These are phyloP conservation scores for Parasitella parasitica DNA, from an alignment of 371 early-diverging fungal species.

Conservation along the genomic window DNA sequence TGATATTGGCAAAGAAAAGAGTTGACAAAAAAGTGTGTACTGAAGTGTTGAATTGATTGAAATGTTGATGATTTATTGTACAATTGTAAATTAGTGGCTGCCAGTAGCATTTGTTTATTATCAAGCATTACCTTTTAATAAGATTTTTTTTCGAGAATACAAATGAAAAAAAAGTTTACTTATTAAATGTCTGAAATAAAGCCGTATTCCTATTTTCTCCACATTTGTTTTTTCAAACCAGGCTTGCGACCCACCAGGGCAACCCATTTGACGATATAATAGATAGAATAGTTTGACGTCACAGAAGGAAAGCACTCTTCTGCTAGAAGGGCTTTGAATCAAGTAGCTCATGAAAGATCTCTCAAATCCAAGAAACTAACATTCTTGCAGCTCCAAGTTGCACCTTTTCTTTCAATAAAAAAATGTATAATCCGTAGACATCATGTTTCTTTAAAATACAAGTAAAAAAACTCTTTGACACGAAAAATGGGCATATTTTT, in stretches of 20 bases:
- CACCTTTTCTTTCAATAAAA: too few relatives aligned
- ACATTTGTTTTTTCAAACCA: background rate
- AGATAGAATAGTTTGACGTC: background rate
- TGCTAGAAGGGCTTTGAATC: too few relatives aligned
- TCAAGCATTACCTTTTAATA: background rate
- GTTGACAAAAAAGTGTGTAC: background rate
- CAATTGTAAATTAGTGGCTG: background rate
- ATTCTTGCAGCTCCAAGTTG: too few relatives aligned
- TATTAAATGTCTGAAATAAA: background rate
- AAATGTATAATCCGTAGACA: too few relatives aligned
- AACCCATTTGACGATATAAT: background rate
- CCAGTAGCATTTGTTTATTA: background rate
- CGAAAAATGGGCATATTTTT: too few relatives aligned
- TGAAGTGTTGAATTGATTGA: background rate
- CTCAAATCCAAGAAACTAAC: too few relatives aligned
- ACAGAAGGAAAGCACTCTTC: too few relatives aligned
- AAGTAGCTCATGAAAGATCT: too few relatives aligned
- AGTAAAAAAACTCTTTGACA: too few relatives aligned
- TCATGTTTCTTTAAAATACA: too few relatives aligned
- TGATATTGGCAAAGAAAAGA: background rate
- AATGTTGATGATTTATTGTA: background rate
- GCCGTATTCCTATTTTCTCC: background rate
- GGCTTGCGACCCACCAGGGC: conserved; percentile 1
- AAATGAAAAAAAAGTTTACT: background rate
- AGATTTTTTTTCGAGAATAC: background rate